Base-by-base conservation (phyloP, 768 basidiomycete genomes). In the Agaricus blazei region DNA sequence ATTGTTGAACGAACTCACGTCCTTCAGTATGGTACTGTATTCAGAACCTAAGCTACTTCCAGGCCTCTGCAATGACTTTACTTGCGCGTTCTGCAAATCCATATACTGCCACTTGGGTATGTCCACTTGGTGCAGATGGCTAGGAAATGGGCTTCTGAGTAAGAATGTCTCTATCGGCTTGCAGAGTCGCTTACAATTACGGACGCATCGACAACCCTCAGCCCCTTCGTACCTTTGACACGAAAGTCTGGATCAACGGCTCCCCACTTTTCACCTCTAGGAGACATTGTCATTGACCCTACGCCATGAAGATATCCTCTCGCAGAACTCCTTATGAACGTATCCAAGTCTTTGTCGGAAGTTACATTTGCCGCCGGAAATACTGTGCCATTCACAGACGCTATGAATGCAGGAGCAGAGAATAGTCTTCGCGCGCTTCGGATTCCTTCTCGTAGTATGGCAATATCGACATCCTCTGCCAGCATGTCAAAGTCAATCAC, bases 151-250 rank as follows among this genome's bases (percentile, higher is more conserved):
- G 15, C 2, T 2, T 36, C 29, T 31, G 29, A 31, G 27, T 7
- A 28, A 31, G n/a, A 24, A 7, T 3, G 8, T 9, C 28, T 29
- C 4, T 3, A 24, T 15, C 23, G 3, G 26, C 31, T 4, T 14
- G 19, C 19, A 38, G 12, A 36, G 31, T 28, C 3, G 44, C 70
- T 60, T 52, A 71, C 73, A 41, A 68, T 49, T 50, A 66, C 67
- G 24, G 72, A 73, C 3, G 68, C 68, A 61, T 76, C 72, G 7
- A 76, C 70, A 19, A 76, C 59, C 4, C 75, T 62, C 50, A 76
- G 50, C 7, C 70, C 73, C 3, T 34, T 48, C 0, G 64, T 62
- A 0, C 68, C 68, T 55, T 76, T 75, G 2, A 76, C 70, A 23
- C 52, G 53, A 48, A 76, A 59, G 48, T 73, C 64, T 3, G 72